Evolutionary conservation across 2,329 filamentous ascomycete species (phyloP).

Genomic region (Paraconiothyrium brasiliense): DNA sequence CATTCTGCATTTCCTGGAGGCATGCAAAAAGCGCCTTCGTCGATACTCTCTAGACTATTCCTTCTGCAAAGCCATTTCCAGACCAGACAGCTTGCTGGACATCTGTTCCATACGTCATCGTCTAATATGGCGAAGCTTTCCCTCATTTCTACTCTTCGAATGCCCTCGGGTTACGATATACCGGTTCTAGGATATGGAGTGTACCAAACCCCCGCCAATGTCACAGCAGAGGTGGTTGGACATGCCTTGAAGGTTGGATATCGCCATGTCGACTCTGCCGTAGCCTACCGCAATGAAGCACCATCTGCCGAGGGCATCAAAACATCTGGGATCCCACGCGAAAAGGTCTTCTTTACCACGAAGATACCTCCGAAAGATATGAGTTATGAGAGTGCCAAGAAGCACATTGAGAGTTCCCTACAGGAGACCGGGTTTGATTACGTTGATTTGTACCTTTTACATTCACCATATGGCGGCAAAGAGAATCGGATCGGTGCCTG

Average conservation of each 20-base stretch:
- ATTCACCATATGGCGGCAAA: slow-evolving; percentile 63
- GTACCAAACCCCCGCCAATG: slow-evolving; percentile 59
- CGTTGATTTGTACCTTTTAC: slow-evolving; percentile 70
- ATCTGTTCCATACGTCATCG: slow-evolving; percentile 36
- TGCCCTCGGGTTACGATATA: slow-evolving; percentile 70
- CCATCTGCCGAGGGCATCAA: slow-evolving; percentile 72
- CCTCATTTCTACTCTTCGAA: slow-evolving; percentile 59
- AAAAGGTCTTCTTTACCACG: slow-evolving; percentile 74
- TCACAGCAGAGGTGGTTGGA: slow-evolving; percentile 65
- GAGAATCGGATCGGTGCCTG: slow-evolving; percentile 61
- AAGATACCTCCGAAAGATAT: slow-evolving; percentile 71
- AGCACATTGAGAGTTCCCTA: slow-evolving; percentile 61
- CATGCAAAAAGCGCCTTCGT: slow-evolving; percentile 1
- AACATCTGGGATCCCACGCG: slow-evolving; percentile 63
- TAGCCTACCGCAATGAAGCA: slow-evolving; percentile 72
- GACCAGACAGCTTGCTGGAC: slow-evolving; percentile 12
- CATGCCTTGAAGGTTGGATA: slow-evolving; percentile 70
- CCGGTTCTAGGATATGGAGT: slow-evolving; percentile 68
- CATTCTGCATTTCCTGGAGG: background rate
- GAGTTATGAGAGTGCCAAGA: slow-evolving; percentile 68
- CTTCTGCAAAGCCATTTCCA: slow-evolving; percentile 24
- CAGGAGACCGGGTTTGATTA: slow-evolving; percentile 70
- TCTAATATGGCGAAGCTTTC: slow-evolving; percentile 54
- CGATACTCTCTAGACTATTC: slow-evolving; percentile 25
- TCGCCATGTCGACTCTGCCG: slow-evolving; percentile 72